Base-by-base conservation (phyloP, 75 land plant genomes). In the Pinus tabuliformis region DNA sequence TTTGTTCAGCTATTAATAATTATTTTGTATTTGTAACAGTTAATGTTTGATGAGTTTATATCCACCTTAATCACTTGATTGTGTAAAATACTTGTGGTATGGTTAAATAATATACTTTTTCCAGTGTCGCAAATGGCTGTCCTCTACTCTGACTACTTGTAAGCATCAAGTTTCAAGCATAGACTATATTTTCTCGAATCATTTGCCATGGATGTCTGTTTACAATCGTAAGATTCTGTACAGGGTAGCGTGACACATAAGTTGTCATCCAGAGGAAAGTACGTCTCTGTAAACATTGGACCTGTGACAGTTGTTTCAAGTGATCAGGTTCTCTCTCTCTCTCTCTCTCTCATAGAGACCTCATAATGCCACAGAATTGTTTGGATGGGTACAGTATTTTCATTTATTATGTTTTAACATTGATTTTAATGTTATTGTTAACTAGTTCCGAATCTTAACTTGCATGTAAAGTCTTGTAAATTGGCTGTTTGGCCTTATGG, bases 281-380 rank as follows among this genome's bases (percentile, higher is more conserved):
- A 96, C 72, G 88, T 96, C 17, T 96, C 99, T 17, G 99, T 96
- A 22, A 96, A 88, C 77, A 96, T 96, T 78, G 99, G 97, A 61
- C 94, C 94, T 20, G 87, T 96, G 62, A 87, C 68, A 58, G 97
- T 96, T 3, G 77, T 82, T 59, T 96, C 99, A 11, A 91, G 99
- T 86, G 99, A 96, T 57, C 99, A 96, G 97, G 97, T 94, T 39
- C 36, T 18, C 30, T 68, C 72, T 68, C 49, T 39, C 72, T 68
- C 49, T 39, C n/a, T 37, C 45, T 66, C 68, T 36, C 54, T 49
- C 8, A 6, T 45, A 45, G 49, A 7, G 49, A 45, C 5, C 33
- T 42, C 4, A 17, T 42, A 9, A n/a, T 68, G 22, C 12, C 9
- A 11, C 54, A 49, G 11, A 68, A 42, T 21, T 13, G 42, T 12